phyloP scores from a whole-genome alignment of 176 grass and related monocot genomes.

The Avena eriantha region DNA sequence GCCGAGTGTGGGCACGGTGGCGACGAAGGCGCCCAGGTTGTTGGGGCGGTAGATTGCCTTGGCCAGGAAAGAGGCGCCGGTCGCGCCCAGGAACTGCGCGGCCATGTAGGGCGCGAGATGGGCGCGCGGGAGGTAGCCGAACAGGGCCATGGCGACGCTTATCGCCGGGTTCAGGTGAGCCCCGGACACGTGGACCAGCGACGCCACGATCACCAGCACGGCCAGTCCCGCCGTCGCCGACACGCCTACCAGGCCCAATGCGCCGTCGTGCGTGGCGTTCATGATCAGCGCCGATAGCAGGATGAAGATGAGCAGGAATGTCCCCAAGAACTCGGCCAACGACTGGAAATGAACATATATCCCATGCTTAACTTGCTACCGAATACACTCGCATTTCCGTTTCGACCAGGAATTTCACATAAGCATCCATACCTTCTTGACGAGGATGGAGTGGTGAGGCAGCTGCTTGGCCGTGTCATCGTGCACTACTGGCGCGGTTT shows the following conservation, averaged over 20 bases:
- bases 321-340: conserved; percentile 62
- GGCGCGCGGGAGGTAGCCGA: conserved; percentile 51
- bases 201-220: conserved; percentile 45
- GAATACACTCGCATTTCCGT: too few relatives aligned
- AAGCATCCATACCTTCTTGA: conserved; percentile 23
- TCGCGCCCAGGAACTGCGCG: conserved; percentile 52
- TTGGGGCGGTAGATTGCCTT: conserved; percentile 52
- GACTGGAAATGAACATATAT: conserved; percentile 16
- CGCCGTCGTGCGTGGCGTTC: conserved; percentile 45
- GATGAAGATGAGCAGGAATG: conserved; percentile 70
- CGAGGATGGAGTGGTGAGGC: background rate
- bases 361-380: background rate
- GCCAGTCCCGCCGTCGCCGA: conserved; percentile 43
- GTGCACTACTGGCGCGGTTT: background rate
- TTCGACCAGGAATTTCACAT: background rate
- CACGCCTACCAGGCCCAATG: conserved; percentile 46
- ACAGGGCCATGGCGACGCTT: conserved; percentile 50
- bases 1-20: conserved; percentile 55
- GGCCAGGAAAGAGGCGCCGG: conserved; percentile 49
- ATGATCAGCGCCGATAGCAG: conserved; percentile 56
- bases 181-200: conserved; percentile 60
- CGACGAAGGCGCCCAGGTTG: background rate
- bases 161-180: conserved; percentile 71
- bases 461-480: background rate
- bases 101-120: conserved; percentile 57